Evolutionary conservation across 1,284 basidiomycete species (phyloP).

Genomic region (Irpex sp.): DNA sequence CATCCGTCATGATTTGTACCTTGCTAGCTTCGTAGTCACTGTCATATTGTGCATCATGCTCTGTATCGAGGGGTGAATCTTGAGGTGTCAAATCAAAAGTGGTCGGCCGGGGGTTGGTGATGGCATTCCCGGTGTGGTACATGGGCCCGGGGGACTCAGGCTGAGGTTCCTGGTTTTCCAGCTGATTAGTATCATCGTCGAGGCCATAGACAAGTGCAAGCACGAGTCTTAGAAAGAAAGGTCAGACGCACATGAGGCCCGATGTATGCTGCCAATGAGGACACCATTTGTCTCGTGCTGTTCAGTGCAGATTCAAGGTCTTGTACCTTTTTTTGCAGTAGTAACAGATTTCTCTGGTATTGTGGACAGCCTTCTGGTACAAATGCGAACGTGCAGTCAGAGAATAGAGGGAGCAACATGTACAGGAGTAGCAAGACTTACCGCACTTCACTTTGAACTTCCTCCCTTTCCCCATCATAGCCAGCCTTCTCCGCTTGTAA

Average conservation of each 20-base stretch:
- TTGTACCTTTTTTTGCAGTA: neutral
- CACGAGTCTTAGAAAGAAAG: neutral
- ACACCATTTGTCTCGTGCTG: neutral
- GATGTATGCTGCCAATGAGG: neutral
- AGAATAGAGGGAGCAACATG: neutral
- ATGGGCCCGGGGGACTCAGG: neutral
- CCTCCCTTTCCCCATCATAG: neutral
- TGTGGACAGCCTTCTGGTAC: neutral
- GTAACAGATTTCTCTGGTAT: neutral
- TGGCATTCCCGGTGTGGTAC: neutral
- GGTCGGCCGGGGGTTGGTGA: neutral
- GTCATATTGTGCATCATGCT: neutral
- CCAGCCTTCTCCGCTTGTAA: neutral
- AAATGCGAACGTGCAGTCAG: neutral
- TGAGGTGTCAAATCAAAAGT: neutral
- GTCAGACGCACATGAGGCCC: neutral
- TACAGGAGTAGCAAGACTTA: neutral
- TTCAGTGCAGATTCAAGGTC: neutral
- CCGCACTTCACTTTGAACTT: neutral
- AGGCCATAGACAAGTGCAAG: neutral
- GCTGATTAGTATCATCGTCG: too few species aligned
- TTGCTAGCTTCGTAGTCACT: neutral
- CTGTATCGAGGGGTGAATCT: neutral
- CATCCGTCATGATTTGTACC: neutral
- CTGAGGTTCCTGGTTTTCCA: too few species aligned